Conservation (phyloP, 2,329 filamentous ascomycete genomes). For the Diaporthe citri region DNA sequence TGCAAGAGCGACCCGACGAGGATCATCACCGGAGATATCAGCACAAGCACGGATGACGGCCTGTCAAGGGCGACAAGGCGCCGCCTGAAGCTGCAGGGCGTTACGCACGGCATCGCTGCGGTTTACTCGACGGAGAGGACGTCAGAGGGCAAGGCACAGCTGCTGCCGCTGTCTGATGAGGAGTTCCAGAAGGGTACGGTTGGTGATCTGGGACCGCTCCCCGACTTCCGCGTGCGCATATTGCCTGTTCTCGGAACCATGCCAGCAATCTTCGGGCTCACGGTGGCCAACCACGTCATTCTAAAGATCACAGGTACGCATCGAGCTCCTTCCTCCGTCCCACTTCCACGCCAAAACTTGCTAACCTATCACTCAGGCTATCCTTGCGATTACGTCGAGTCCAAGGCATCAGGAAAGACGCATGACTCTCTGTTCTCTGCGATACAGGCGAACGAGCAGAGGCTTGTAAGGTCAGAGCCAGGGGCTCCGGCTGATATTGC, state of each 20-base stretch:
- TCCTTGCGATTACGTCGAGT: constrained; percentile 84
- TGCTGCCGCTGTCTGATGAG: constrained; percentile 88
- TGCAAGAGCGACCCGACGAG: constrained; percentile 90
- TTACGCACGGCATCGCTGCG: constrained; percentile 87
- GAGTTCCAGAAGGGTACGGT: constrained; percentile 90
- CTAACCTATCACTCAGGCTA: constrained; percentile 66
- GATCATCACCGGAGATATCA: constrained; percentile 92
- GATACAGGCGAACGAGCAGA: constrained; percentile 84
- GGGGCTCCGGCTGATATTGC: constrained; percentile 61
- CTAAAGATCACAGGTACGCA: constrained; percentile 73
- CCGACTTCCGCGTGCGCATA: constrained; percentile 95
- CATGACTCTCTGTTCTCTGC: constrained; percentile 85
- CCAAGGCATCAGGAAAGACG: constrained; percentile 89
- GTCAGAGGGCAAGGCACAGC: constrained; percentile 89
- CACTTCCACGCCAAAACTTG: background rate
- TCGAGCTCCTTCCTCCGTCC: background rate
- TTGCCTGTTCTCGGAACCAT: constrained; percentile 95
- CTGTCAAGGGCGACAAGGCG: constrained; percentile 88
- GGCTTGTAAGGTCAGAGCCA: constrained; percentile 70
- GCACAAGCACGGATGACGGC: constrained; percentile 86
- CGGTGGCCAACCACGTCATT: constrained; percentile 92
- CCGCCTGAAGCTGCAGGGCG: constrained; percentile 80
- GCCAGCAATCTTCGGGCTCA: constrained; percentile 95
- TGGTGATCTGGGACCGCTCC: constrained; percentile 86
- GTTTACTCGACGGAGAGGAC: constrained; percentile 94